A percentile compares a stretch with the other conserved stretches of the same genome.
Evolutionary conservation across 1,284 basidiomycete genomes (phyloP).

Genomic region (Cryptococcus floricola): DNA sequence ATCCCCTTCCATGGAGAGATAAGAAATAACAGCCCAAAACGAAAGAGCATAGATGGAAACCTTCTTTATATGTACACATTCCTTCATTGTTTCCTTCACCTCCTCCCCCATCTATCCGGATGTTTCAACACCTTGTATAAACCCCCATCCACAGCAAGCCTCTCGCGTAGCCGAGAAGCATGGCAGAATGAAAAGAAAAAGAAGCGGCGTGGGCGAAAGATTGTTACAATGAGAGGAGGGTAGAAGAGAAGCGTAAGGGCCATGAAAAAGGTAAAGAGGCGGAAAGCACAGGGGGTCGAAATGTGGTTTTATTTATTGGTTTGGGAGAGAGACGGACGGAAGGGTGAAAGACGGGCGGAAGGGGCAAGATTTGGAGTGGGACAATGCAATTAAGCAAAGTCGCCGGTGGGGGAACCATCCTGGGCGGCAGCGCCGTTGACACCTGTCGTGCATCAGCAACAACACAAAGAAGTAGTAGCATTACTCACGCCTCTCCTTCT

Average conservation of each 20-base stretch:
- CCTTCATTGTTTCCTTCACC: no score
- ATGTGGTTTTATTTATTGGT: neutral
- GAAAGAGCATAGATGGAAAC: no score
- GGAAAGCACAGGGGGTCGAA: slow-evolving; percentile 4
- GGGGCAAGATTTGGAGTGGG: neutral
- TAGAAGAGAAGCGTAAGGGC: neutral
- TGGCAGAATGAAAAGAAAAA: neutral
- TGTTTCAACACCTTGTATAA: no score
- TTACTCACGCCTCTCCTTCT: slow-evolving; percentile 77
- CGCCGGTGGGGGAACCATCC: slow-evolving; percentile 12
- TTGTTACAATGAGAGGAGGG: neutral
- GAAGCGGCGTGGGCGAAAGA: neutral
- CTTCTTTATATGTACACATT: no score
- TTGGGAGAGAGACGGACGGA: slow-evolving; percentile 13
- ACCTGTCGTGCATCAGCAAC: slow-evolving; percentile 15
- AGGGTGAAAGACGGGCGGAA: slow-evolving; percentile 6
- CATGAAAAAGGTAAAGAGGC: slow-evolving; percentile 3
- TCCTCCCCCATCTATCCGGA: no score
- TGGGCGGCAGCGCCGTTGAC: slow-evolving; percentile 25
- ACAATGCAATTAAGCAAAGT: slow-evolving; percentile 12
- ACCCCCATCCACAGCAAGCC: no score
- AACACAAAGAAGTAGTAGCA: neutral
- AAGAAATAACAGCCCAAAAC: no score
- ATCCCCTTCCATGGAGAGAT: no score
- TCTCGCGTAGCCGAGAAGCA: no score